These are phyloP conservation scores for Boletus reticulatus DNA, from an alignment of 768 basidiomycete genomes.

Conservation along the genomic window DNA sequence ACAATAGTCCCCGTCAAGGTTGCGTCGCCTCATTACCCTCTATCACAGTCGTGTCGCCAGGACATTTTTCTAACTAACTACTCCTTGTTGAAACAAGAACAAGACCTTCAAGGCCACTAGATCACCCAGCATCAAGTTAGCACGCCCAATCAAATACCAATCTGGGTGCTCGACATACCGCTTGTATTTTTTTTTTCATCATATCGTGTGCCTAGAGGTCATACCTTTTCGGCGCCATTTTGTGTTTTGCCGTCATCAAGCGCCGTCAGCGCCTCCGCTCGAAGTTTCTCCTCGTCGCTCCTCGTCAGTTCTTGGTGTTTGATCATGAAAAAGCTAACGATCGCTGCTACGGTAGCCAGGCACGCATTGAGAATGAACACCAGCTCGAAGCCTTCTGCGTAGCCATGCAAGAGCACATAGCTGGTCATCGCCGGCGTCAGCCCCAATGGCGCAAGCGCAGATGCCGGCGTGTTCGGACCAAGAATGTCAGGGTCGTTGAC, in stretches of 20 bases:
- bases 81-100: not conserved
- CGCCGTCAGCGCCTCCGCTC: constrained; percentile 35
- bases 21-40: too few species aligned
- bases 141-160: not conserved
- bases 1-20: too few species aligned
- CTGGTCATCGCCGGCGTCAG: constrained; percentile 37
- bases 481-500: constrained; percentile 48
- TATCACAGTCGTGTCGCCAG: not conserved
- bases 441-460: constrained; percentile 32
- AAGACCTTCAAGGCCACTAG: not conserved
- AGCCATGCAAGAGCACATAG: constrained; percentile 46
- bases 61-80: not conserved
- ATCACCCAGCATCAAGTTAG: not conserved
- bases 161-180: not conserved
- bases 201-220: not conserved
- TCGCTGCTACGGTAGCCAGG: constrained; percentile 51
- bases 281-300: constrained; percentile 52
- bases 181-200: not conserved
- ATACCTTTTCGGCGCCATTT: constrained; percentile 2
- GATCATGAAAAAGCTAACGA: constrained; percentile 58
- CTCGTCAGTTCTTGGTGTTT: constrained; percentile 58
- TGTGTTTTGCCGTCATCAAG: not conserved
- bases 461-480: constrained; percentile 29
- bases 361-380: constrained; percentile 63
- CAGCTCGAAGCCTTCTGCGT: constrained; percentile 53